Base-by-base conservation (phyloP, 768 basidiomycete genomes). In the Trametes sanguinea region DNA sequence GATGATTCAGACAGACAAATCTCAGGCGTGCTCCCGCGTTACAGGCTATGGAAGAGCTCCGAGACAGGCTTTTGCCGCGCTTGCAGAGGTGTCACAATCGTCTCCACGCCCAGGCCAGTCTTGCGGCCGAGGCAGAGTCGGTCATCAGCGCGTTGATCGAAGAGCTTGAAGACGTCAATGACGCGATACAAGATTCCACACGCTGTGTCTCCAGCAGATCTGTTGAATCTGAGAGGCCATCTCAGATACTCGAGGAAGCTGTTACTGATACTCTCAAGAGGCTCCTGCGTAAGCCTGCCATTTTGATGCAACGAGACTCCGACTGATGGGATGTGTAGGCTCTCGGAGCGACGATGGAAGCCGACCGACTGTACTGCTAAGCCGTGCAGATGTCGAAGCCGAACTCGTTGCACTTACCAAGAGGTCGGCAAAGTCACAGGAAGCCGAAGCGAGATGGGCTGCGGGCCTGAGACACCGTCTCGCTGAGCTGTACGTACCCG, bases 141-240 rank as follows among this genome's bases (percentile, higher is more conserved):
- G 61, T 76, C 33, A 54, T 76, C 16, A 72, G 74, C 14, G 72
- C 72, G 2, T 65, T 80, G 22, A 67, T 68, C 1, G 74, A 76
- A 54, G 78, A 80, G 56, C 57, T 78, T 6, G 68, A 67, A 37
- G 66, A 69, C 16, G 43, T 60, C 39, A 55, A 57, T 30, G 65
- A 66, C 45, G 63, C 62, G 10, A 53, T 61, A 0, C 57, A 54
- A n/a, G 27, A 16, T 6, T n/a, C 61, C 11, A 40, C 53, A 40
- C 40, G 16, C 35, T 14, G n/a, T n/a, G n/a, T n/a, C n/a, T n/a
- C n/a, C n/a, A n/a, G n/a, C 8, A 30, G 2, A 14, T 2, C 32
- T 1, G 3, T 27, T 7, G 11, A 14, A 14, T 30, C 40, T 0
- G 29, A 27, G 35, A 17, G 39, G 7, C 47, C 47, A 3, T 3